Evolutionary conservation across 768 basidiomycete genomes (phyloP).

Genomic region (Lenzites betulinus): DNA sequence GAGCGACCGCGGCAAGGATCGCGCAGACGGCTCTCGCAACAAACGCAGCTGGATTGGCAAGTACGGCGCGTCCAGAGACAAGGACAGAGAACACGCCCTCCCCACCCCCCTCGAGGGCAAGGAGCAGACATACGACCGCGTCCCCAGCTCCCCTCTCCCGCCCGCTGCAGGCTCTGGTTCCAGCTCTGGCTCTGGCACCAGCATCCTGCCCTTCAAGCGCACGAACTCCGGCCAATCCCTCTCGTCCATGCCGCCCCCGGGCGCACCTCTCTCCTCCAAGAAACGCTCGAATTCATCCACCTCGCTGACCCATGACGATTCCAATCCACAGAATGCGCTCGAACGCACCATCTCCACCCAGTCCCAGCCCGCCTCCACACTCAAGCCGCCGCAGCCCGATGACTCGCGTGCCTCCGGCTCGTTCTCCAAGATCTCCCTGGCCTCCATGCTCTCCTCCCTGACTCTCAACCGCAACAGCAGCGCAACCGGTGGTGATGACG

Average conservation of each 20-base stretch:
- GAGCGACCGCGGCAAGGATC: slow-evolving; percentile 26
- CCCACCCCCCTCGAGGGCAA: slow-evolving; percentile 36
- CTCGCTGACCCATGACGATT: slow-evolving; percentile 40
- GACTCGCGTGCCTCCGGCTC: slow-evolving; percentile 43
- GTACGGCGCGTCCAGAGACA: slow-evolving; percentile 26
- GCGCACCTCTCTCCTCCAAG: slow-evolving; percentile 31
- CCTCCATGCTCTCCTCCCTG: slow-evolving; percentile 66
- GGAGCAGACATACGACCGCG: slow-evolving; percentile 32
- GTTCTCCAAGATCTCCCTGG: slow-evolving; percentile 65
- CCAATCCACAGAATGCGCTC: slow-evolving; percentile 56
- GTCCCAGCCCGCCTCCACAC: slow-evolving; percentile 22
- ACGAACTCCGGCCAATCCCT: slow-evolving; percentile 31
- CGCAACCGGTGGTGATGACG: slow-evolving; percentile 34
- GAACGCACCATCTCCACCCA: slow-evolving; percentile 42
- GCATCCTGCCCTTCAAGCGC: slow-evolving; percentile 28
- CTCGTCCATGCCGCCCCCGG: slow-evolving; percentile 30
- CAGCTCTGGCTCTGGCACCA: slow-evolving; percentile 13
- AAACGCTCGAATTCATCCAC: slow-evolving; percentile 34
- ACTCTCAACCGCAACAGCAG: slow-evolving; percentile 53
- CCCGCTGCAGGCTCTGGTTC: slow-evolving; percentile 21
- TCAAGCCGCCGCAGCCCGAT: slow-evolving; percentile 14
- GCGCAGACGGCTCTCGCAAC: slow-evolving; percentile 26
- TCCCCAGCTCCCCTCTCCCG: slow-evolving; percentile 22
- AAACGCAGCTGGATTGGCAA: slow-evolving; percentile 33
- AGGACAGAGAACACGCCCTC: slow-evolving; percentile 30